Evolutionary conservation across 805 yeast species (phyloP), one percentile per base, ranked within the genome.

Genomic region (Soucietia sequanensis): DNA sequence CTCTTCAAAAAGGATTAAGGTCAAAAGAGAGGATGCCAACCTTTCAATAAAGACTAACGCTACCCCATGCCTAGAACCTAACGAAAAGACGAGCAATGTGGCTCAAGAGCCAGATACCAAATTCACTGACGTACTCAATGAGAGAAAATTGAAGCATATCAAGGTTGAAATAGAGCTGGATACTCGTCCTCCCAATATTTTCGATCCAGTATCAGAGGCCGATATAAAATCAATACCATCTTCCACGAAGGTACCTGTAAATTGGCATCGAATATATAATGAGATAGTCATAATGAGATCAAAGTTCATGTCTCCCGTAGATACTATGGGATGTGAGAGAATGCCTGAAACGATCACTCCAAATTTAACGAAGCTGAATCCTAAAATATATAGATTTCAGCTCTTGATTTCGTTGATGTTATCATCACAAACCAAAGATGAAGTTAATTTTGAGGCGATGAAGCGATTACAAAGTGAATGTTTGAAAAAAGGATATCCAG

Each of bases 401-500:
- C 65, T 86, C 23, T 66, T 90, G 22, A 69, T 89, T 0, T 80
- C 95, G 3, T 68, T 90, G 33, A 85, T 90, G 90, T 75, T 90
- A 20, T 85, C 95, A 7, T 76, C 96, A 0, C 97, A 90, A 47
- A 90, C 98, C 2, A 89, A 84, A 52, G 98, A 90, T 57, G 95
- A 87, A 55, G 77, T 81, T 31, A 90, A 87, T 41, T 84, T 71
- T 35, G 73, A 72, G 27, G 95, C 93, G 0, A 83, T 89, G 80
- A 55, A 56, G 11, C 71, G 62, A 20, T 62, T 91, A 43, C 80
- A 85, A 31, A 47, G 50, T 23, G 65, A 72, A 44, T 62, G 81
- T 47, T 38, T 38, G 34, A 41, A 47, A n/a, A 46, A 58, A 38
- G 66, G 66, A 18, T 73, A 41, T 33, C 39, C 54, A 4, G 67